Conservation (phyloP, 306 rosid genomes). For the Vigna unguiculata region DNA sequence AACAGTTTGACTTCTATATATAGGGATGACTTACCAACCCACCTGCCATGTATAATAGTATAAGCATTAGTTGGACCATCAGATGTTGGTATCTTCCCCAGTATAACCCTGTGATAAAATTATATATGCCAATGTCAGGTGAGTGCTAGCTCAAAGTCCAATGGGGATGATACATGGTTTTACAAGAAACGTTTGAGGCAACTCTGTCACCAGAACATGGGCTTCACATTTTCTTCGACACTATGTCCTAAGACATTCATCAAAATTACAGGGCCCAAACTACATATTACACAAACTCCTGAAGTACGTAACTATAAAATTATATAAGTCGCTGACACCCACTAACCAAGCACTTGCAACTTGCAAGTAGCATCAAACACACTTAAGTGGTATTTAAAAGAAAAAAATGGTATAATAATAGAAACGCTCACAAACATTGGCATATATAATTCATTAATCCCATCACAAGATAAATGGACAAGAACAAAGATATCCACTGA, state of each 20-base stretch:
- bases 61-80: constrained; percentile 92
- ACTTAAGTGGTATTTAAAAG: constrained; percentile 1
- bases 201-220: constrained; percentile 44
- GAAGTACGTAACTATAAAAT: constrained; percentile 2
- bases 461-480: constrained; percentile 20
- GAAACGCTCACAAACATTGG: constrained; percentile 31
- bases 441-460: constrained; percentile 27
- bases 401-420: constrained; percentile 22
- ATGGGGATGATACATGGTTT: constrained; percentile 64
- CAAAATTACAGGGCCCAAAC: background rate
- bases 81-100: constrained; percentile 91
- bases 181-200: constrained; percentile 48
- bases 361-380: constrained; percentile 29
- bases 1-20: constrained; percentile 49
- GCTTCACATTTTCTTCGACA: constrained; percentile 27
- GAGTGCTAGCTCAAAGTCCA: constrained; percentile 59
- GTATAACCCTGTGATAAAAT: constrained; percentile 89
- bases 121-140: constrained; percentile 77
- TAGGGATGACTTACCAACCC: constrained; percentile 80
- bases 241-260: constrained; percentile 16
- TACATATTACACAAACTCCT: constrained; percentile 30
- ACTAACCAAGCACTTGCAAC: constrained; percentile 17
- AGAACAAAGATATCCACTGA: background rate
- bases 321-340: constrained; percentile 15
- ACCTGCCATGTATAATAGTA: constrained; percentile 90